Conservation (phyloP, 106 monocot genomes). For the Xerophyta viscosa region DNA sequence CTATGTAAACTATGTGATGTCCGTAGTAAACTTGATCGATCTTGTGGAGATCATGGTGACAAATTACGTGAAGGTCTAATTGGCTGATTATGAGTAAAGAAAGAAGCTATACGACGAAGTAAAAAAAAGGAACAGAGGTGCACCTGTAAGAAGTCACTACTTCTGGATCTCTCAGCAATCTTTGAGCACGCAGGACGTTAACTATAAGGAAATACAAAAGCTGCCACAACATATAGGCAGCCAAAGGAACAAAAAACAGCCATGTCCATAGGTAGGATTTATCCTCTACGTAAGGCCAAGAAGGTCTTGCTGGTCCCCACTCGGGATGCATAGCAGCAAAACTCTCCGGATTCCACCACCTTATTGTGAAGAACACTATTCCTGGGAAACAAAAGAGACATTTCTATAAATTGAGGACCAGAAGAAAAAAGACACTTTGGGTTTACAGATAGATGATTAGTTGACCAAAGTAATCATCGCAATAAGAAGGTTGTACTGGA, state of each 20-base stretch:
- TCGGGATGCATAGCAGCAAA: conserved; percentile 90
- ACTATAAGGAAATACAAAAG: conserved; percentile 95
- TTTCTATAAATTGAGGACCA: too few relatives aligned
- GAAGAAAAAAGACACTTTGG: too few relatives aligned
- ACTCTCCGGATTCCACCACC: conserved; percentile 94
- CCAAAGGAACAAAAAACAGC: conserved; percentile 86
- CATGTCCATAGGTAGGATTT: conserved; percentile 83
- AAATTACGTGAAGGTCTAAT: too few relatives aligned
- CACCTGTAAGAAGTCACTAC: conserved; percentile 98
- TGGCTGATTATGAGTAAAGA: too few relatives aligned
- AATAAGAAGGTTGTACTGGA: too few relatives aligned
- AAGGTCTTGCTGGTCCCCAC: conserved; percentile 37
- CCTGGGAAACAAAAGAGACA: conserved; percentile 59
- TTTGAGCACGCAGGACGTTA: conserved; percentile 74
- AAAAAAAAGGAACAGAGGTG: too few relatives aligned
- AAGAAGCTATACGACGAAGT: too few relatives aligned
- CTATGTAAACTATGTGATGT: too few relatives aligned
- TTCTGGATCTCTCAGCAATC: conserved; percentile 85
- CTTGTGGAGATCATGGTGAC: too few relatives aligned
- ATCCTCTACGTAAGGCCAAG: conserved; percentile 90
- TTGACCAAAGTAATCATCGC: too few relatives aligned
- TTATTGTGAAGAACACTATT: conserved; percentile 88
- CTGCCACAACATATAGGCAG: conserved; percentile 92
- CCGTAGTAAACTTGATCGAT: too few relatives aligned
- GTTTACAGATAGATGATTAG: too few relatives aligned